phyloP scores from a whole-genome alignment of 371 early-diverging fungal species.

The Aphelidium insulamus region DNA sequence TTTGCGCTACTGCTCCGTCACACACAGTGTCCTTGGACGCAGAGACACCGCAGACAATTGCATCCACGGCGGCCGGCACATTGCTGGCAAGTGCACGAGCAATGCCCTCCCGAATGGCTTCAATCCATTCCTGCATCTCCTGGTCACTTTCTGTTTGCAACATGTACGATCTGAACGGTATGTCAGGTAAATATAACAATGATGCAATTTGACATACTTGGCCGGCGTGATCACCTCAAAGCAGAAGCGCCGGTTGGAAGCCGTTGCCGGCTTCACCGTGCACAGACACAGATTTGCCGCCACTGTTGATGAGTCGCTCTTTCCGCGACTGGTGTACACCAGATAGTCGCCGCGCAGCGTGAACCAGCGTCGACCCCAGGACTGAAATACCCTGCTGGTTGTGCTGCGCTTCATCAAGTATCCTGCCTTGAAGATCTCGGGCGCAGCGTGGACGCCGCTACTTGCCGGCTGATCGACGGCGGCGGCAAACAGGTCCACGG shows the following conservation, averaged over 20 bases:
- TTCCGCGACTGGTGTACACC: conserved; percentile 1
- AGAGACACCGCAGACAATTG: too few relatives aligned
- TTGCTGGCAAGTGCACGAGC: conserved; percentile 6
- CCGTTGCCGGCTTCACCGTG: conserved; percentile 7
- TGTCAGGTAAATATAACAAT: too few relatives aligned
- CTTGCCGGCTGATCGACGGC: too few relatives aligned
- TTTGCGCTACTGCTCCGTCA: too few relatives aligned
- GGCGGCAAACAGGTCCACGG: too few relatives aligned
- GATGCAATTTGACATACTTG: conserved; percentile 9
- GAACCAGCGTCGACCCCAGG: conserved; percentile 2
- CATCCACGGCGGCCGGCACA: too few relatives aligned
- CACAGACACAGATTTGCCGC: too few relatives aligned
- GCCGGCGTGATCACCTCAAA: conserved; percentile 11
- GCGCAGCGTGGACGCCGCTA: too few relatives aligned
- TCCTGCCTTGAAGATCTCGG: conserved; percentile 1
- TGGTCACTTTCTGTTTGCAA: conserved; percentile 13
- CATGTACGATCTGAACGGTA: too few relatives aligned
- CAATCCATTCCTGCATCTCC: conserved; percentile 14
- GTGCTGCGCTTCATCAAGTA: conserved; percentile 3
- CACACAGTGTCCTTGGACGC: too few relatives aligned
- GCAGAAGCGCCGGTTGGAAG: conserved; percentile 8
- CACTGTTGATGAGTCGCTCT: too few relatives aligned
- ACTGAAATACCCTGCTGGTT: too few relatives aligned
- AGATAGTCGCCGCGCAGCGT: conserved; percentile 1
- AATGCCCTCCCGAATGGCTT: conserved; percentile 9